These are phyloP conservation scores for Leccinum truebloodii DNA, from an alignment of 768 basidiomycete genomes.

Conservation along the genomic window DNA sequence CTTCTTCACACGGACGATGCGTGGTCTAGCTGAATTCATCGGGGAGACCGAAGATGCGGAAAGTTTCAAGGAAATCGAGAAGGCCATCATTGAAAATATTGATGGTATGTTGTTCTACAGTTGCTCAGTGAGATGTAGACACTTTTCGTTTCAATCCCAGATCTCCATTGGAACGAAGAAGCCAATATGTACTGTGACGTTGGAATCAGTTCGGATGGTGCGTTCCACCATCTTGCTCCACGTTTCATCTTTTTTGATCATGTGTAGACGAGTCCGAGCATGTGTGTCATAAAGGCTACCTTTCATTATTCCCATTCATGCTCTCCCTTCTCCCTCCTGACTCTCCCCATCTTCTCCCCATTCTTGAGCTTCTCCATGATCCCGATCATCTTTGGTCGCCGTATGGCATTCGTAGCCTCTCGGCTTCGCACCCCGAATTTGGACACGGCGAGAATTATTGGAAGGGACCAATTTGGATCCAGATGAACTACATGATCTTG, in stretches of 20 bases:
- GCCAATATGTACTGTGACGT: conserved; percentile 93
- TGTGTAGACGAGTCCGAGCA: conserved; percentile 83
- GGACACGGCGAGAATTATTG: conserved; percentile 96
- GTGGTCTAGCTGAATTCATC: conserved; percentile 81
- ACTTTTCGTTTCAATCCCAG: conserved; percentile 39
- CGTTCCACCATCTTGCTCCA: conserved; percentile 8
- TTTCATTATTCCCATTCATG: conserved; percentile 92
- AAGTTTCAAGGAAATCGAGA: conserved; percentile 77
- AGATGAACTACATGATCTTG: conserved; percentile 93
- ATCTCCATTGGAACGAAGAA: conserved; percentile 92
- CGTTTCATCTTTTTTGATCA: conserved; percentile 2
- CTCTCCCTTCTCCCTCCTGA: conserved; percentile 74
- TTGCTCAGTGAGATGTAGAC: not conserved
- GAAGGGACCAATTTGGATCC: conserved; percentile 96
- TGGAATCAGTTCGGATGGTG: conserved; percentile 82
- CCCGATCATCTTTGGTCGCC: conserved; percentile 90
- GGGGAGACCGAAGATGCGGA: conserved; percentile 81
- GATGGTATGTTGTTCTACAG: conserved; percentile 54
- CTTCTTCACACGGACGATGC: conserved; percentile 94
- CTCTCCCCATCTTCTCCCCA: conserved; percentile 79
- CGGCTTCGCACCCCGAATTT: conserved; percentile 85
- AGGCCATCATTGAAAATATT: conserved; percentile 80
- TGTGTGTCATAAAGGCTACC: conserved; percentile 89
- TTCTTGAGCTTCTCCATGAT: conserved; percentile 77
- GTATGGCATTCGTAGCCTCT: conserved; percentile 87